Evolutionary conservation across 2,329 filamentous ascomycete genomes (phyloP).

Genomic region (Domatiomyces globalis): DNA sequence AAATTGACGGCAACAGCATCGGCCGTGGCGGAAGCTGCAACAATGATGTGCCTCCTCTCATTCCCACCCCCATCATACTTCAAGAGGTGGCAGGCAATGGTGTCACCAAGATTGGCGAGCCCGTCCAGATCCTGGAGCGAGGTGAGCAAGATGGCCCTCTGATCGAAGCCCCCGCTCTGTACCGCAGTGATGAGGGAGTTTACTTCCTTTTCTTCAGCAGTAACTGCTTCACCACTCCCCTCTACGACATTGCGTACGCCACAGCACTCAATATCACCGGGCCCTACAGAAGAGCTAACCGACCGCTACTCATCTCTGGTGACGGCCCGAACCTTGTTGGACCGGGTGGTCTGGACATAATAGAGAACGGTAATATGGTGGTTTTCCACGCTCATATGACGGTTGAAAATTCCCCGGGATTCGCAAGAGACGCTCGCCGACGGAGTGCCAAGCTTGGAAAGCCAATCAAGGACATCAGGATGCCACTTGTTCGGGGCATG

Average conservation of each 20-base stretch:
- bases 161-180: slow-evolving; percentile 46
- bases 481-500: slow-evolving; percentile 13
- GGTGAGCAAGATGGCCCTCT: slow-evolving; percentile 49
- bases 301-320: slow-evolving; percentile 24
- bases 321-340: slow-evolving; percentile 16
- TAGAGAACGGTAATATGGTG: slow-evolving; percentile 12
- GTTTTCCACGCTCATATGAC: slow-evolving; percentile 17
- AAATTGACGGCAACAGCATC: slow-evolving; percentile 50
- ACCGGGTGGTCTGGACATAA: slow-evolving; percentile 16
- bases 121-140: slow-evolving; percentile 45
- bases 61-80: slow-evolving; percentile 28
- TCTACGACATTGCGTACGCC: slow-evolving; percentile 49
- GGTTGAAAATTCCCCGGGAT: slow-evolving; percentile 8
- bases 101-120: slow-evolving; percentile 37
- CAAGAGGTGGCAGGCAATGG: slow-evolving; percentile 34
- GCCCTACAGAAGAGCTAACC: slow-evolving; percentile 25
- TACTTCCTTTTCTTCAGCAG: slow-evolving; percentile 52
- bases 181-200: slow-evolving; percentile 28
- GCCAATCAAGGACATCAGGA: slow-evolving; percentile 5
- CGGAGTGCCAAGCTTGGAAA: slow-evolving; percentile 3
- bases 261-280: slow-evolving; percentile 28
- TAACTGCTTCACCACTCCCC: slow-evolving; percentile 41
- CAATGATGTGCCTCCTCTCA: slow-evolving; percentile 28
- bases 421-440: not conserved
- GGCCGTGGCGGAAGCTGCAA: slow-evolving; percentile 34